These are phyloP conservation scores for Thalassia testudinum DNA, from an alignment of 116 monocot genomes.

Conservation along the genomic window DNA sequence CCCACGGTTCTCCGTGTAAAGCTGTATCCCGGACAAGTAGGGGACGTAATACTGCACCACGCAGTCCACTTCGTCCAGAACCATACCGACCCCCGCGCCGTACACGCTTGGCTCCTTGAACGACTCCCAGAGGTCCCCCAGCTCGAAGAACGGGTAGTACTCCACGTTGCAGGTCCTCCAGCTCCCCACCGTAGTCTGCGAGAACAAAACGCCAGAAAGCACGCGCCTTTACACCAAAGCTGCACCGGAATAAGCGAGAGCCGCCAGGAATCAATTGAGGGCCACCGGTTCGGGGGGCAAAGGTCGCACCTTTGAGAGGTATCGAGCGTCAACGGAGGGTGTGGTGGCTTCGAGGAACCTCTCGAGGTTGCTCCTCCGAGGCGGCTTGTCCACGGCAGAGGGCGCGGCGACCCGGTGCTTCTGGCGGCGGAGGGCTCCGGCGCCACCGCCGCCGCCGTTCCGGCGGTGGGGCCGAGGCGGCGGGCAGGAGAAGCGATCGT, in stretches of 20 bases:
- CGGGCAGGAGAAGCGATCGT: too few relatives aligned
- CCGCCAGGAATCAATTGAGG: not conserved
- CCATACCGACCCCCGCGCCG: conserved; percentile 64
- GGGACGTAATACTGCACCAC: conserved; percentile 86
- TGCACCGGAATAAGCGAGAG: not conserved
- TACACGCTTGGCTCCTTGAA: conserved; percentile 82
- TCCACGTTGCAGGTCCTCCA: conserved; percentile 23
- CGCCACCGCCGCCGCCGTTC: too few relatives aligned
- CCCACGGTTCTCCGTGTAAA: conserved; percentile 12
- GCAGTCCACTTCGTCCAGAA: conserved; percentile 32
- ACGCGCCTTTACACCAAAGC: not conserved
- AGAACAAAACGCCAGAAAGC: not conserved
- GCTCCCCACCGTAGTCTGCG: not conserved
- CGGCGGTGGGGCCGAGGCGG: too few relatives aligned
- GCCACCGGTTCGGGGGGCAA: not conserved
- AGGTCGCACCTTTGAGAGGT: conserved; percentile 30
- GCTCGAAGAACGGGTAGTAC: conserved; percentile 23
- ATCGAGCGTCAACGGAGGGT: conserved; percentile 28
- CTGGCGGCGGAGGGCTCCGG: too few relatives aligned
- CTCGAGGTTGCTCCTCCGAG: conserved; percentile 32
- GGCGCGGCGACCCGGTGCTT: too few relatives aligned
- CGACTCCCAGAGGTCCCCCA: conserved; percentile 62
- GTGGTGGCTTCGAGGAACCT: conserved; percentile 47
- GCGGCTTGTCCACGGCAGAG: too few relatives aligned
- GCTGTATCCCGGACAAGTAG: conserved; percentile 66